Conservation (phyloP, 2,329 filamentous ascomycete genomes). For the Penicillium corylophilum region DNA sequence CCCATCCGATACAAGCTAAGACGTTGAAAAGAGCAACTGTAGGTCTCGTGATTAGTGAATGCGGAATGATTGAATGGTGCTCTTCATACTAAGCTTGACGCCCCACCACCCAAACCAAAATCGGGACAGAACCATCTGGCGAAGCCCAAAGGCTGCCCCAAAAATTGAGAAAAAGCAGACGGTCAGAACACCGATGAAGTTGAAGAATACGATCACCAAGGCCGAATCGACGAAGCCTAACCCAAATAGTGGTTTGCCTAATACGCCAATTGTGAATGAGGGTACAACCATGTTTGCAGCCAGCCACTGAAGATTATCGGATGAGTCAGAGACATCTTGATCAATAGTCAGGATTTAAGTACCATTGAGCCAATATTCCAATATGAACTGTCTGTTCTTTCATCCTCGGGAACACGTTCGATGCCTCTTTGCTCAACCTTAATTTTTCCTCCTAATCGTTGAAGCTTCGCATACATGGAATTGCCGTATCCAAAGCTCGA, state of each 20-base stretch:
- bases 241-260: conserved; percentile 65
- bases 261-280: conserved; percentile 71
- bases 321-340: conserved; percentile 17
- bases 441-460: conserved; percentile 62
- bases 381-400: conserved; percentile 64
- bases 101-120: conserved; percentile 73
- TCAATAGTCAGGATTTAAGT: conserved; percentile 30
- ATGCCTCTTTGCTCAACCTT: conserved; percentile 73
- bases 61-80: neutral
- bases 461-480: conserved; percentile 56
- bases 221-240: conserved; percentile 72
- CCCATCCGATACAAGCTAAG: conserved; percentile 71
- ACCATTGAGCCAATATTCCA: conserved; percentile 70
- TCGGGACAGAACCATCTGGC: conserved; percentile 74
- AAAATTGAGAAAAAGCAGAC: conserved; percentile 76
- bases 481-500: conserved; percentile 59
- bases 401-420: conserved; percentile 68
- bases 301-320: conserved; percentile 59
- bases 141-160: conserved; percentile 69
- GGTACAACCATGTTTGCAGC: conserved; percentile 75
- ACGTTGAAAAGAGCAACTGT: conserved; percentile 68
- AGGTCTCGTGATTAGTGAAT: neutral
- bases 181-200: conserved; percentile 66
- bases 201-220: conserved; percentile 71
- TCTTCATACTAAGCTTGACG: conserved; percentile 60